Conservation (phyloP, 495 filamentous ascomycete genomes). For the Tuber calosporum region DNA sequence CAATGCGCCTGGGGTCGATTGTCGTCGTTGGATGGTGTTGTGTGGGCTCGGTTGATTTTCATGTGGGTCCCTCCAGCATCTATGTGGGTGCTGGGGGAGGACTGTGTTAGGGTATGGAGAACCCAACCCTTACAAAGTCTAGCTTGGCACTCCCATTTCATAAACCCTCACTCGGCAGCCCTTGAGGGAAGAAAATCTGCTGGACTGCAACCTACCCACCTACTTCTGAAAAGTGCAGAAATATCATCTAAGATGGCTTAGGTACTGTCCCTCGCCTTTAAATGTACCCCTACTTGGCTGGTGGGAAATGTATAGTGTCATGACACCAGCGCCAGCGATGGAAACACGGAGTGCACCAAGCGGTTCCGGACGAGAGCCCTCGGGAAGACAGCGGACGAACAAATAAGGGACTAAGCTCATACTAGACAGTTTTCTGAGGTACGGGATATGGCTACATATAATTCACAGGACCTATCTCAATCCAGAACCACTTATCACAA, state of each 20-base stretch:
- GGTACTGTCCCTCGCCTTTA: neutral
- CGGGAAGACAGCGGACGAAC: neutral
- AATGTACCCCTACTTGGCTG: neutral
- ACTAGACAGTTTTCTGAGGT: neutral
- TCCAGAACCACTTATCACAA: neutral
- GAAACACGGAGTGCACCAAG: neutral
- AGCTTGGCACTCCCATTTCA: neutral
- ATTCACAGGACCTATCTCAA: neutral
- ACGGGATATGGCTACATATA: neutral
- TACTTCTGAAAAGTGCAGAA: neutral
- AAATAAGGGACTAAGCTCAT: neutral
- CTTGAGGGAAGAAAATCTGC: neutral
- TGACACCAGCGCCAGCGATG: neutral
- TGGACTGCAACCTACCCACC: neutral
- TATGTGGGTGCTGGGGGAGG: constrained; percentile 26
- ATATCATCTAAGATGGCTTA: neutral
- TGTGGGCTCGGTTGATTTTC: constrained; percentile 22
- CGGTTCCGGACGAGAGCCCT: neutral
- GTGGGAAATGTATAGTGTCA: neutral
- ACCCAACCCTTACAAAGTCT: constrained; percentile 7
- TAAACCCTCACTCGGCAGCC: neutral
- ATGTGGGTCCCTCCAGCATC: constrained; percentile 17
- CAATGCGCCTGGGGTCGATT: constrained; percentile 31
- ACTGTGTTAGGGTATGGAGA: constrained; percentile 27
- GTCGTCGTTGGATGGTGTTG: constrained; percentile 29